Evolutionary conservation across 441 rosid genomes (phyloP), one percentile per base, ranked within the genome.

Genomic region (Adansonia rubrostipa): DNA sequence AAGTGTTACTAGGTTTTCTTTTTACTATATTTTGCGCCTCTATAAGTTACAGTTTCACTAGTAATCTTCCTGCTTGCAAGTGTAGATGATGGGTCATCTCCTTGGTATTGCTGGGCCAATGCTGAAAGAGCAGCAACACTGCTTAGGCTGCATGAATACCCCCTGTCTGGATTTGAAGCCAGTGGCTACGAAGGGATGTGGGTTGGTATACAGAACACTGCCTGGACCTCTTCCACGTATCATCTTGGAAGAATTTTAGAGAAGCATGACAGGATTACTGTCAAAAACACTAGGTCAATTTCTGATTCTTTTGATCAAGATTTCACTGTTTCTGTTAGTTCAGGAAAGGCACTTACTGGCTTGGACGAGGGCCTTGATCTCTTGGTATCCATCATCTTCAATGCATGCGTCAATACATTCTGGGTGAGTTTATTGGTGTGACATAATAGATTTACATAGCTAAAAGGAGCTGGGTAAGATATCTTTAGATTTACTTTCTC

Each of bases 31-130:
- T 45, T 75, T 63, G 28, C 6, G 11, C 62, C 60, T 60, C 67
- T 69, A 51, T 73, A 71, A 71, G 75, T 47, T 74, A 14, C 4
- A 17, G 8, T 40, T 65, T 19, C 40, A 17, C 51, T 36, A 74
- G 58, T 58, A 13, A 42, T 77, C 56, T 72, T 68, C 72, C 79
- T 80, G 50, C 80, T 79, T 63, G 62, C 58, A 63, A 58, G 45
- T 84, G 64, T 83, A 96, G 98, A 94, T 83, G 96, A 94, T 60
- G 98, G 99, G 66, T 92, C 98, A 62, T 91, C 94, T 58, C 86
- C 88, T 44, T 94, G 87, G 82, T 89, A 80, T 81, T 93, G 98
- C 84, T 93, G 98, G 99, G 88, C 92, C 28, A 81, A 86, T 84
- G 89, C 87, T 81, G 88, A 86, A 82, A 87, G 85, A 82, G 98